Conservation (phyloP, 2,329 filamentous ascomycete species). For the Endothia cerciana region DNA sequence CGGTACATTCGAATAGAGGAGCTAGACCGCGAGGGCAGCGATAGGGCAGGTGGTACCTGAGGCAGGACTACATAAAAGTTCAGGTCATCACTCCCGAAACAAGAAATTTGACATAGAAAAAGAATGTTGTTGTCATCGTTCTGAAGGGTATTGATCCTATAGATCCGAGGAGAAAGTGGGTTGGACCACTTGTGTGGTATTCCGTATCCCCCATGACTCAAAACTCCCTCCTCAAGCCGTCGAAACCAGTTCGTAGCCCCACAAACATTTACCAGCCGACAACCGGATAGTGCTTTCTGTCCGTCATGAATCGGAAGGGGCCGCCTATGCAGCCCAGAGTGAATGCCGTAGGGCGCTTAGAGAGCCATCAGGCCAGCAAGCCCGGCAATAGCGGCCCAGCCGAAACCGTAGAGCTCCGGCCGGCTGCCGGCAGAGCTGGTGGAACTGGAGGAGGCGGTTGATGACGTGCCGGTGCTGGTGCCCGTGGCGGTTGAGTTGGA, state of each 20-base stretch:
- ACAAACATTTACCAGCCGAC: background rate
- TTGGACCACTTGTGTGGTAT: constrained; percentile 7
- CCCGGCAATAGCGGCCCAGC: constrained; percentile 24
- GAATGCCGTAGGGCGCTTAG: background rate
- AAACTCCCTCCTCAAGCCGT: background rate
- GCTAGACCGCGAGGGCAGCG: background rate
- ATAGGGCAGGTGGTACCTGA: background rate
- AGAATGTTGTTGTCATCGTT: background rate
- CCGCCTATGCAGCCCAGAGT: background rate
- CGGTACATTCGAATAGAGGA: background rate
- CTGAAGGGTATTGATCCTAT: background rate
- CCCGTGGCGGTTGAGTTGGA: background rate
- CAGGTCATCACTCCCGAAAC: background rate
- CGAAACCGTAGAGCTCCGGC: constrained; percentile 25
- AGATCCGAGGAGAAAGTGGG: background rate
- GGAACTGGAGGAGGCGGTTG: constrained; percentile 17
- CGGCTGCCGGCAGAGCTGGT: constrained; percentile 20
- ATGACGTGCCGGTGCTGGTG: constrained; percentile 7
- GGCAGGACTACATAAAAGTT: background rate
- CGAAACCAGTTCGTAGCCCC: background rate
- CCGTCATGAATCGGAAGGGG: background rate
- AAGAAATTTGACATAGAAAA: background rate
- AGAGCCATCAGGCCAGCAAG: constrained; percentile 19
- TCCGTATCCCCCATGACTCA: background rate
- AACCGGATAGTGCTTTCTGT: background rate